Base-by-base conservation (phyloP, 2,329 filamentous ascomycete genomes). In the Xylaria sp. region DNA sequence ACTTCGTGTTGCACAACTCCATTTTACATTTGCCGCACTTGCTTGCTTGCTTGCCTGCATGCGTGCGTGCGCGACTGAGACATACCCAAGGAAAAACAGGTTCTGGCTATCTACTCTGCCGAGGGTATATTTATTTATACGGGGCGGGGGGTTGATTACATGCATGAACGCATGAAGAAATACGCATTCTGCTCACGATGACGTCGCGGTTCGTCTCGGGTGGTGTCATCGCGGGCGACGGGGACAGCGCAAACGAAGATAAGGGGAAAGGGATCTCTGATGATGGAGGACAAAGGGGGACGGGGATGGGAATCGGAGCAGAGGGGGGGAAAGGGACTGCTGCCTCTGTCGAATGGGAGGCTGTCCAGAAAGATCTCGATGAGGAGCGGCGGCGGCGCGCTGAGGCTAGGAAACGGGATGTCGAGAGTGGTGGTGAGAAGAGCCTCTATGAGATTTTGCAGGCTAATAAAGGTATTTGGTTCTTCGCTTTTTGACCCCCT, bases 371-470 rank as follows among this genome's bases (percentile, higher is more conserved):
- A 51, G 86, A 91, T 69, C 83, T 94, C 20, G 89, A 91, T 20
- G 85, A 84, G 11, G 86, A 89, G 69, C 83, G 88, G 44, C 81
- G 79, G 69, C 81, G 81, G 65, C 85, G 87, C 66, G 84, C 86
- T 33, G 85, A 87, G 62, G 79, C 84, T 66, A 81, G 83, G 64
- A 78, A 81, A 15, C 75, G 77, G 68, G 79, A 78, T 39, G 81
- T 81, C 1, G 77, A 80, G 50, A 67, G 54, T 3, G 59, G 82
- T 20, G 82, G 81, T 38, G 86, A 90, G 72, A 89, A 86, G 79
- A 89, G 85, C 58, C 82, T 96, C 31, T 96, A 86, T 76, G 92
- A 94, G 49, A 85, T 92, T 1, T 79, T 96, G 58, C 90, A 95
- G 79, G 92, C 90, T 49, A 96, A 96, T 79, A 95, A 94, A 87